Conservation (phyloP, 495 filamentous ascomycete genomes). For the Clohesyomyces aquaticus region DNA sequence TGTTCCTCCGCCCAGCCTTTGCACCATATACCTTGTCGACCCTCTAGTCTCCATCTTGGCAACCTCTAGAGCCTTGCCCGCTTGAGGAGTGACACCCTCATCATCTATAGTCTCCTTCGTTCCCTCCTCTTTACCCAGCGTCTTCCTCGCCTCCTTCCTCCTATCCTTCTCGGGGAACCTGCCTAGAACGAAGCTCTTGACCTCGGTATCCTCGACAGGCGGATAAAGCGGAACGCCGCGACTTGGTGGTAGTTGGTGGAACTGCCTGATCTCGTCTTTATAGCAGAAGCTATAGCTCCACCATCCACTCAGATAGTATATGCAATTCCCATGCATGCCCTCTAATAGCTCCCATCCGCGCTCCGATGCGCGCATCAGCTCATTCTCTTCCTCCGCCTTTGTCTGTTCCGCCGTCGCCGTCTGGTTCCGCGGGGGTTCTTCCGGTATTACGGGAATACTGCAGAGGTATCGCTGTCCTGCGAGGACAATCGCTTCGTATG, state of each 20-base stretch:
- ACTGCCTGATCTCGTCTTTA: constrained; percentile 83
- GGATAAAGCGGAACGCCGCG: constrained; percentile 69
- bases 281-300: constrained; percentile 98
- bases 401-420: constrained; percentile 59
- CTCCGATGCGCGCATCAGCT: constrained; percentile 79
- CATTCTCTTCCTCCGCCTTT: constrained; percentile 77
- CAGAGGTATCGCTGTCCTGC: constrained; percentile 77
- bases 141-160: constrained; percentile 39
- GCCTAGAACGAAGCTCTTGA: constrained; percentile 80
- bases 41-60: constrained; percentile 61
- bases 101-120: constrained; percentile 46
- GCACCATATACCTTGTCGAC: constrained; percentile 86
- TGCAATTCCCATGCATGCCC: constrained; percentile 82
- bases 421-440: constrained; percentile 53
- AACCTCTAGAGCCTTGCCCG: constrained; percentile 36
- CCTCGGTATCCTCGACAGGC: constrained; percentile 72
- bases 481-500: constrained; percentile 75
- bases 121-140: constrained; percentile 43
- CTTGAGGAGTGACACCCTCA: constrained; percentile 47
- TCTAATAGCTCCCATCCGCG: constrained; percentile 88
- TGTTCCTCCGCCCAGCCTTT: constrained; percentile 82
- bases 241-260: constrained; percentile 76
- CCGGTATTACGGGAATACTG: constrained; percentile 73
- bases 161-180: constrained; percentile 49
- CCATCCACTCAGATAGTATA: constrained; percentile 92